Conservation (phyloP, 2,329 filamentous ascomycete species). For the Diaporthe sp. region DNA sequence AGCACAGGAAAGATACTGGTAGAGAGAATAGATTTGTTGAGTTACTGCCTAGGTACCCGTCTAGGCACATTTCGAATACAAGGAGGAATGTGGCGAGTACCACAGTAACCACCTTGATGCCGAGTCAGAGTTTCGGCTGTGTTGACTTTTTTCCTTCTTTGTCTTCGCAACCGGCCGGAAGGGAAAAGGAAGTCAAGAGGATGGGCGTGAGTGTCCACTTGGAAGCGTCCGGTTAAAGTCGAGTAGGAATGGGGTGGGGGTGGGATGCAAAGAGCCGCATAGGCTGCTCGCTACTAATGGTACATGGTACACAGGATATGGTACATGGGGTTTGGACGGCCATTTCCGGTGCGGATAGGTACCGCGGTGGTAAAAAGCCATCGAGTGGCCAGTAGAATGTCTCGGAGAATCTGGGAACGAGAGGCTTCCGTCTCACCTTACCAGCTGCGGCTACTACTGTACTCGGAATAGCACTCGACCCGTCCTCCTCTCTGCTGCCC, state of each 20-base stretch:
- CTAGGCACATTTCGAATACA: neutral
- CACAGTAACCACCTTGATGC: neutral
- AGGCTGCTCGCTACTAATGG: neutral
- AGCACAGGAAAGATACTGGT: neutral
- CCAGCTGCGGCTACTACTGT: neutral
- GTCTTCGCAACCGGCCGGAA: conserved; percentile 15
- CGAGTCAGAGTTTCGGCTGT: neutral
- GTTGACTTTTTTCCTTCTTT: neutral
- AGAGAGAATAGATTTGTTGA: neutral
- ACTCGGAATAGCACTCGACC: neutral
- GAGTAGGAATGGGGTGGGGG: conserved; percentile 16
- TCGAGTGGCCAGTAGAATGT: conserved; percentile 10
- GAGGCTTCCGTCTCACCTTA: conserved; percentile 5
- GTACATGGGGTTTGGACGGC: conserved; percentile 7
- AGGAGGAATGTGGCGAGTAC: neutral
- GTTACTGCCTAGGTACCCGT: neutral
- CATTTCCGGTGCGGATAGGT: conserved; percentile 30
- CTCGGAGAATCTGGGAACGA: conserved; percentile 22
- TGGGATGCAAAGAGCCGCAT: conserved; percentile 33
- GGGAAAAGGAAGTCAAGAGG: conserved; percentile 24
- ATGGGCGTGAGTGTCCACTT: neutral
- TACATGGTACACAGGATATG: conserved; percentile 13
- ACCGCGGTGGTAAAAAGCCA: conserved; percentile 9
- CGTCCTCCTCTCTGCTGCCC: neutral
- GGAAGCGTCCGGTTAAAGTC: conserved; percentile 26